Percentiles rank a stretch among this genome's conserved stretches.
phyloP scores from a whole-genome alignment of 352 stramenopile species.

The Phytophthora quininea region DNA sequence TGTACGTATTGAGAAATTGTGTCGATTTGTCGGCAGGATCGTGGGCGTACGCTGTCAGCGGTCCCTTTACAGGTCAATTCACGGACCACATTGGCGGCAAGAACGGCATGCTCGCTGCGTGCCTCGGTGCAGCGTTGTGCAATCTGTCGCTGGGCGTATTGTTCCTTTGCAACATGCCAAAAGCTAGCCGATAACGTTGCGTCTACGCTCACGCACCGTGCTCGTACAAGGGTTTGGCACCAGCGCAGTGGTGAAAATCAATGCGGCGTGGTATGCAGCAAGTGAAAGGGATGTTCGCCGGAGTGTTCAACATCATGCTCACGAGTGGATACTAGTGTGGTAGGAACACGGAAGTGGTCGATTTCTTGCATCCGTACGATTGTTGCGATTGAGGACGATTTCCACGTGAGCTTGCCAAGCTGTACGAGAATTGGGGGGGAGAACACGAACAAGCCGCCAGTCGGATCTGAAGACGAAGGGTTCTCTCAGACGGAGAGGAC shows the following conservation, averaged over 20 bases:
- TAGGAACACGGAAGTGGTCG: conserved; percentile 63
- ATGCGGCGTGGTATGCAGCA: conserved; percentile 70
- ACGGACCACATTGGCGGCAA: conserved; percentile 75
- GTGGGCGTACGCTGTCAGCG: conserved; percentile 73
- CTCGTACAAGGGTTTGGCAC: conserved; percentile 81
- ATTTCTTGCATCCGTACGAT: conserved; percentile 57
- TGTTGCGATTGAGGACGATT: too few species aligned
- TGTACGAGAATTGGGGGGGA: too few species aligned
- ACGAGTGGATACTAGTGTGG: conserved; percentile 76
- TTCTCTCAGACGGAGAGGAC: conserved; percentile 36
- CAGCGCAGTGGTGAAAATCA: conserved; percentile 87
- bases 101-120: conserved; percentile 76
- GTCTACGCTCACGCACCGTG: too few species aligned
- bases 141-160: conserved; percentile 64
- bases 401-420: too few species aligned
- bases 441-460: too few species aligned
- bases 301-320: conserved; percentile 83
- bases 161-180: conserved; percentile 51
- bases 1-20: conserved; percentile 38
- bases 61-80: conserved; percentile 72
- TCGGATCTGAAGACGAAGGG: conserved; percentile 43
- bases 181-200: too few species aligned
- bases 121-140: conserved; percentile 61
- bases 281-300: conserved; percentile 72
- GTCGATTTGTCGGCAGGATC: conserved; percentile 38